A percentile compares a stretch with the other conserved stretches of the same genome.
phyloP scores from a whole-genome alignment of 805 yeast genomes.

The Ogataea trehaloabstinens region DNA sequence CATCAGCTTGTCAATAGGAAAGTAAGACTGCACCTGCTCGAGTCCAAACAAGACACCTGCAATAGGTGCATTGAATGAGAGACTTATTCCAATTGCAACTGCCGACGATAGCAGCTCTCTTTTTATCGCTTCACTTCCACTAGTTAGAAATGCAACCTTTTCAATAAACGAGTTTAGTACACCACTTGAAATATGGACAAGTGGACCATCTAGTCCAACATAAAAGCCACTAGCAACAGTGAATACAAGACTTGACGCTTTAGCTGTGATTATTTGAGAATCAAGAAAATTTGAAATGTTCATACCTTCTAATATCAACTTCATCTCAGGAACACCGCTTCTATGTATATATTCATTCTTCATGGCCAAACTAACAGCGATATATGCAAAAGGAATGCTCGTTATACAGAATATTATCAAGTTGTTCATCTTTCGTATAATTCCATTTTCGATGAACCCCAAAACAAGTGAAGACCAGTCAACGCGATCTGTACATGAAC shows the following conservation, averaged over 20 bases:
- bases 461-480: slow-evolving; percentile 34
- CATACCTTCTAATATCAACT: slow-evolving; percentile 65
- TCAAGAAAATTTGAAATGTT: slow-evolving; percentile 54
- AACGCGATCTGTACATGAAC: slow-evolving; percentile 33
- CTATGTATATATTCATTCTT: slow-evolving; percentile 39
- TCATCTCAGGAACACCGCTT: slow-evolving; percentile 75
- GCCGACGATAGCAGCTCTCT: slow-evolving; percentile 74
- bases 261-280: slow-evolving; percentile 48
- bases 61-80: slow-evolving; percentile 83
- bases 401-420: slow-evolving; percentile 37
- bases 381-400: slow-evolving; percentile 37
- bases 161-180: slow-evolving; percentile 41
- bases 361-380: slow-evolving; percentile 34
- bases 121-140: slow-evolving; percentile 53
- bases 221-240: slow-evolving; percentile 76
- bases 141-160: slow-evolving; percentile 24
- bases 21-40: slow-evolving; percentile 65
- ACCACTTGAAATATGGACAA: slow-evolving; percentile 76
- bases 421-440: slow-evolving; percentile 23
- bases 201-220: slow-evolving; percentile 86
- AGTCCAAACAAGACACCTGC: slow-evolving; percentile 82
- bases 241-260: slow-evolving; percentile 56
- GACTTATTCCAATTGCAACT: slow-evolving; percentile 79
- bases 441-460: slow-evolving; percentile 26
- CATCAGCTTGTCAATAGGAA: slow-evolving; percentile 61